These are phyloP conservation scores for Eucalyptus guilfoylei DNA, from an alignment of 345 rosid species.

Conservation along the genomic window DNA sequence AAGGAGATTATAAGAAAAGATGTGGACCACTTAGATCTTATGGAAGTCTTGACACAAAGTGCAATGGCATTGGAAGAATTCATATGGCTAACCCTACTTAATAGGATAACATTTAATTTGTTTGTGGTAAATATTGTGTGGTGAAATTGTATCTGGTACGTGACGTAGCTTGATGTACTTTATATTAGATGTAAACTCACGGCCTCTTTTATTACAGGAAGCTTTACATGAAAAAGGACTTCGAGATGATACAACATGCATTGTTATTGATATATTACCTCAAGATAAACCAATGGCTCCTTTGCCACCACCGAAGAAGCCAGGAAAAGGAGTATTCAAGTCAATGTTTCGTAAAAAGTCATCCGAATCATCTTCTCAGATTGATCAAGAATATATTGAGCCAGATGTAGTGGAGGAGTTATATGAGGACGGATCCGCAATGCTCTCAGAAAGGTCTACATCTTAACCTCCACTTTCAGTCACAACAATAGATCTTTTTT, in stretches of 20 bases:
- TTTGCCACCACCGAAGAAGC: conserved; percentile 58
- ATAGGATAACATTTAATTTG: not conserved
- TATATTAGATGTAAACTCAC: not conserved
- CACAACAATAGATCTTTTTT: not conserved
- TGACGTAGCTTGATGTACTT: not conserved
- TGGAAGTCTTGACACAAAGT: not conserved
- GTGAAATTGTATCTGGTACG: not conserved
- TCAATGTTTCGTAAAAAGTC: conserved; percentile 77
- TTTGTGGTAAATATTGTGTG: not conserved
- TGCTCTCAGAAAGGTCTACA: conserved; percentile 93
- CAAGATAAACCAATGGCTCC: conserved; percentile 71
- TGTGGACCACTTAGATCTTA: not conserved
- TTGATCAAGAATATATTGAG: conserved; percentile 51
- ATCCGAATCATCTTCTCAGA: conserved; percentile 62
- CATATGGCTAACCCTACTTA: not conserved
- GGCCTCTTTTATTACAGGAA: conserved; percentile 43
- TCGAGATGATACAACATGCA: conserved; percentile 97
- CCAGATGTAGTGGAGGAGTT: conserved; percentile 89
- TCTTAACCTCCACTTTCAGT: not conserved
- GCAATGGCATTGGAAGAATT: not conserved
- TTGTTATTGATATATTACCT: conserved; percentile 82
- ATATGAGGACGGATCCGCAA: conserved; percentile 92
- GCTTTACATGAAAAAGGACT: conserved; percentile 78
- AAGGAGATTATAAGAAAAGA: not conserved
- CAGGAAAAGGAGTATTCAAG: conserved; percentile 74